Evolutionary conservation across 306 rosid genomes (phyloP), one percentile per base, ranked within the genome.

Genomic region (Cucurbita argyrosperma): DNA sequence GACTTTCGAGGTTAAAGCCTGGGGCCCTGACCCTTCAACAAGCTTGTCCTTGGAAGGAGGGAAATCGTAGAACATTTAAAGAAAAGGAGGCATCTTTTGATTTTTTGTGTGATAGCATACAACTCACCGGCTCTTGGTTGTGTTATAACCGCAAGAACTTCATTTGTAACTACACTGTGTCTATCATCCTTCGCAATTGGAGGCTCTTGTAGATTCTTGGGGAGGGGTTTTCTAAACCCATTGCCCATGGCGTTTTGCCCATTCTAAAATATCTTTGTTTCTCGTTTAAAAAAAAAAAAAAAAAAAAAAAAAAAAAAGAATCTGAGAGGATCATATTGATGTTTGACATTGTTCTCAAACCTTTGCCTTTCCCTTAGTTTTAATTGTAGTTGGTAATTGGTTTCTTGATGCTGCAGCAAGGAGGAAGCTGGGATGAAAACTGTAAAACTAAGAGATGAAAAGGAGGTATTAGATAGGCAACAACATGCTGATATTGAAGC

Each of bases 351-450:
- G 50, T 70, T 50, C 74, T 37, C 8, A 13, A 26, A 8, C 26
- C 26, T 70, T 70, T 49, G 74, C 19, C 14, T 13, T 70, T 70
- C 74, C 7, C 19, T 23, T 47, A 13, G 55, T 1, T 67, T 46
- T 46, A 45, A 11, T 21, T 23, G 40, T 64, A 66, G 60, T 63
- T 79, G 51, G 30, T 79, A 23, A 64, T 76, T 53, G 55, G 38
- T 37, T 56, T 79, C 76, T 74, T 82, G 78, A 66, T 76, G 38
- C 72, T 76, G 57, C 90, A 95, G 99, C 75, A 95, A 95, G 84
- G 96, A 89, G 80, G 96, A 95, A 77, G 97, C 96, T 74, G 99
- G 97, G 80, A 95, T 87, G 96, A 87, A 89, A 87, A 91, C 99
- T 63, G 91, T 84, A 62, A 89, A 84, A 85, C 88, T 95, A 47